Evolutionary conservation across 768 basidiomycete species (phyloP).

Genomic region (Termitomyces titanicus): DNA sequence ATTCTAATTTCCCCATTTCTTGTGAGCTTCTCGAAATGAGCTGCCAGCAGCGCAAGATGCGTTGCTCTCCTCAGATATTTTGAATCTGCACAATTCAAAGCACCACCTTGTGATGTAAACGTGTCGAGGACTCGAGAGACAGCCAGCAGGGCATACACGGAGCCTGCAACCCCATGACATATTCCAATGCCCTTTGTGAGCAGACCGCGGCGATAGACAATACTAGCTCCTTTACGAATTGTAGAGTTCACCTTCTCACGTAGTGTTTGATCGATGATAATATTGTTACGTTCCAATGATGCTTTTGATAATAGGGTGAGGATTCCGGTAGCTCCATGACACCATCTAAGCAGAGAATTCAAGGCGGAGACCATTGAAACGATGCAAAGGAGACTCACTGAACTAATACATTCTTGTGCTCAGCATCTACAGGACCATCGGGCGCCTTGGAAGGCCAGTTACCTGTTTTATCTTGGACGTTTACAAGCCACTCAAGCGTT

Average conservation of each 20-base stretch:
- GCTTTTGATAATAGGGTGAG: constrained; percentile 44
- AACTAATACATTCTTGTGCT: constrained; percentile 34
- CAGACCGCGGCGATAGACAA: constrained; percentile 46
- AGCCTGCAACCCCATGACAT: constrained; percentile 56
- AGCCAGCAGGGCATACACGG: constrained; percentile 49
- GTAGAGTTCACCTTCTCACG: constrained; percentile 26
- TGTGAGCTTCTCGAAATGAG: constrained; percentile 28
- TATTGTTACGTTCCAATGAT: constrained; percentile 25
- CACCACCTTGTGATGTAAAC: background rate
- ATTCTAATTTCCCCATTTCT: constrained; percentile 36
- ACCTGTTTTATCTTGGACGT: constrained; percentile 39
- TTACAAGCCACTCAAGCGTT: constrained; percentile 46
- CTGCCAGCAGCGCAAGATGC: constrained; percentile 46
- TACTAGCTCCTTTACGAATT: constrained; percentile 33
- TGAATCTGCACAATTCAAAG: background rate
- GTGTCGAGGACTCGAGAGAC: constrained; percentile 40
- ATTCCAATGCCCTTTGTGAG: constrained; percentile 57
- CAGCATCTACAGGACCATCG: background rate
- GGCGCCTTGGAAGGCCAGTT: constrained; percentile 52
- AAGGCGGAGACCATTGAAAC: background rate
- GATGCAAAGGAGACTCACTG: constrained; percentile 36
- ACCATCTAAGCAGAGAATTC: constrained; percentile 41
- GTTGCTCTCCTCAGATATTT: constrained; percentile 28
- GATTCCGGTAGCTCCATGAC: constrained; percentile 54
- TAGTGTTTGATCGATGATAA: constrained; percentile 19